phyloP scores from a whole-genome alignment of 1,284 basidiomycete genomes.

The Fomitopsis pinicola region DNA sequence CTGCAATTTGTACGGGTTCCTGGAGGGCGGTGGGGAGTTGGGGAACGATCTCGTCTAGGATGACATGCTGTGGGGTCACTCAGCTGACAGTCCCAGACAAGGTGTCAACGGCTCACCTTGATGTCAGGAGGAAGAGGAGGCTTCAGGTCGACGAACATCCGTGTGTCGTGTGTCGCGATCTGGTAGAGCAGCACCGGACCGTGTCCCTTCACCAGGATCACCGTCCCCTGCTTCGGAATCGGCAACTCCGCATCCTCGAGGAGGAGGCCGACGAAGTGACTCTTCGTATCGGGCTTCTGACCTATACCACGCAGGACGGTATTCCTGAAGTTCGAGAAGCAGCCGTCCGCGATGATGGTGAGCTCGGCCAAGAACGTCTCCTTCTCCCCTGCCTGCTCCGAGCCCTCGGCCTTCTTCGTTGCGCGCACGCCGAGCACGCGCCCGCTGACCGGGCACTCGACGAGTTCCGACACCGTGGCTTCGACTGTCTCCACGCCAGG shows the following conservation, averaged over 20 bases:
- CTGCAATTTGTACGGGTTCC: conserved; percentile 53
- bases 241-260: conserved; percentile 76
- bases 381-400: conserved; percentile 36
- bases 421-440: conserved; percentile 63
- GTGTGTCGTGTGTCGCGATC: conserved; percentile 76
- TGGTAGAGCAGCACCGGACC: conserved; percentile 91
- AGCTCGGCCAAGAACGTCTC: conserved; percentile 68
- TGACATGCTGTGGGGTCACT: conserved; percentile 47
- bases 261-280: conserved; percentile 81
- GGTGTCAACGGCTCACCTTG: conserved; percentile 43
- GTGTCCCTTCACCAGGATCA: conserved; percentile 65
- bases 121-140: conserved; percentile 81
- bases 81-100: not conserved
- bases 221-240: conserved; percentile 84
- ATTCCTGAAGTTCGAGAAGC: conserved; percentile 82
- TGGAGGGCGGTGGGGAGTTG: conserved; percentile 75
- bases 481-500: conserved; percentile 74
- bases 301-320: conserved; percentile 47
- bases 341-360: conserved; percentile 92
- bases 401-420: conserved; percentile 33
- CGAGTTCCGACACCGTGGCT: conserved; percentile 76
- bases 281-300: conserved; percentile 53
- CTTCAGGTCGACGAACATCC: conserved; percentile 93
- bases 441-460: conserved; percentile 53
- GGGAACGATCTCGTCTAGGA: conserved; percentile 71